Evolutionary conservation across 169 alveolate species (phyloP), one percentile per base, ranked within the genome.

Genomic region (Eimeria falciformis): DNA sequence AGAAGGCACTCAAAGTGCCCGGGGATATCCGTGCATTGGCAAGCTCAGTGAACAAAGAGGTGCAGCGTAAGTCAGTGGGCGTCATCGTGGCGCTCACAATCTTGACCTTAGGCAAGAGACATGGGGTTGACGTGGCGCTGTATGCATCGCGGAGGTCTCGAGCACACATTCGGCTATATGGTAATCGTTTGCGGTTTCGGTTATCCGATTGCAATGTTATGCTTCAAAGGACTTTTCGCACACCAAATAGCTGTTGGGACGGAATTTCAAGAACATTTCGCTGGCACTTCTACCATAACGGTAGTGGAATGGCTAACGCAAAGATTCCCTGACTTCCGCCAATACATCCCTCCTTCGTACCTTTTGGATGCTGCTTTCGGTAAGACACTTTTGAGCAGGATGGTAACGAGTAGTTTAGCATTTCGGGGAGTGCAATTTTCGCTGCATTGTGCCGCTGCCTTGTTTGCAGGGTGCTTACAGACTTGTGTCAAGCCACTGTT

Each of bases 361-460:
- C 23, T 81, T 75, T 21, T 81, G 0, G 89, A 81, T 29, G 73
- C 73, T 33, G 89, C 89, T 46, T 37, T 27, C 75, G 89, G 89
- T 81, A 37, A n/a, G 89, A 29, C n/a, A 5, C 58, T 9, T 5
- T n/a, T n/a, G n/a, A n/a, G n/a, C n/a, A n/a, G n/a, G n/a, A n/a
- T n/a, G n/a, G n/a, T n/a, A n/a, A n/a, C n/a, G n/a, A n/a, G n/a
- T n/a, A n/a, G 56, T 71, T 29, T 33, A 27, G 5, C 78, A 29
- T 29, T 14, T 9, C 18, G 62, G 11, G 62, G 3, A 50, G 0
- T 50, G 62, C 62, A 12, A 12, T 21, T 50, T 50, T 50, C 18
- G 62, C 62, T 50, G 11, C 1, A 12, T 50, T 50, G 23, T 50
- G 62, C 62, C 18, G 23, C 18, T 50, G 18, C 62, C 27, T 25